These are phyloP conservation scores for Microstroma glucosiphilum DNA, from an alignment of 1,284 basidiomycete species.

Conservation along the genomic window DNA sequence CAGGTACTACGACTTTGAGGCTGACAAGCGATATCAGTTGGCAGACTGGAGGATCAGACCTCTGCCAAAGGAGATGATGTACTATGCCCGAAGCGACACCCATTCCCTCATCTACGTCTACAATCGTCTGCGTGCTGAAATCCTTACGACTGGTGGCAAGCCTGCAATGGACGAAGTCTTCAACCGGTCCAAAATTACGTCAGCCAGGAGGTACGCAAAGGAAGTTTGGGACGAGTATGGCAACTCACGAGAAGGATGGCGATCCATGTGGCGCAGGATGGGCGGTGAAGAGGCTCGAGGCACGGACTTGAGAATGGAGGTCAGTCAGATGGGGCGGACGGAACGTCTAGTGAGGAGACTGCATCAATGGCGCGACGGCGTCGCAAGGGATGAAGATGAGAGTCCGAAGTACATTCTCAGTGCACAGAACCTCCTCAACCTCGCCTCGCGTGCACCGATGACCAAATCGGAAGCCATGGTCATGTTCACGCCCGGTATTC, in stretches of 20 bases:
- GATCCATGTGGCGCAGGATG: constrained; percentile 35
- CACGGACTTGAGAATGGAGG: constrained; percentile 22
- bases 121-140: constrained; percentile 80
- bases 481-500: constrained; percentile 24
- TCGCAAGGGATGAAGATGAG: constrained; percentile 81
- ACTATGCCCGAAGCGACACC: constrained; percentile 90
- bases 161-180: constrained; percentile 43
- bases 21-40: constrained; percentile 91
- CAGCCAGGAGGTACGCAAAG: constrained; percentile 44
- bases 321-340: constrained; percentile 47
- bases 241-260: constrained; percentile 42
- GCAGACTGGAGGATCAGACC: constrained; percentile 95
- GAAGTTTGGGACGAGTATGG: constrained; percentile 43
- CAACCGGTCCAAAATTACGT: constrained; percentile 33
- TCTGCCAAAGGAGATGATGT: constrained; percentile 77
- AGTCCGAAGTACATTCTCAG: constrained; percentile 56
- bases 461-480: constrained; percentile 24
- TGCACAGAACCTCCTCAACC: constrained; percentile 27
- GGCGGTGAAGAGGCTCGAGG: constrained; percentile 52
- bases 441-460: constrained; percentile 36
- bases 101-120: constrained; percentile 90
- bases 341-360: constrained; percentile 63
- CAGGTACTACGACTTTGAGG: constrained; percentile 81
- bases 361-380: constrained; percentile 76
- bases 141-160: constrained; percentile 57